Conservation (phyloP, 1,284 basidiomycete genomes). For the Pseudomicrostroma phylloplanum region DNA sequence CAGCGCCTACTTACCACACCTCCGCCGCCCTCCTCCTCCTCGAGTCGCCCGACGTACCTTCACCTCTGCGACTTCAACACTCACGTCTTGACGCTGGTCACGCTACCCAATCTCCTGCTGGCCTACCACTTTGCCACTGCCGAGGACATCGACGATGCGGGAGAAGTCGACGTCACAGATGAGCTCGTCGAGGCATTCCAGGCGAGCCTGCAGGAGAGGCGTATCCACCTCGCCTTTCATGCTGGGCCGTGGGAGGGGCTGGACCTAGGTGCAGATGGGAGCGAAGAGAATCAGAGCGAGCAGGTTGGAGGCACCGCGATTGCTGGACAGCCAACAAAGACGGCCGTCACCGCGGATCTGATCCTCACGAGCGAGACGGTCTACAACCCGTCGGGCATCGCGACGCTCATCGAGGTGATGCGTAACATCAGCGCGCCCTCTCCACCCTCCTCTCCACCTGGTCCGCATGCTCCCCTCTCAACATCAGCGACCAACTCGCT, state of each 20-base stretch:
- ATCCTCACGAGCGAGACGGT: conserved; percentile 88
- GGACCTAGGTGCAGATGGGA: conserved; percentile 12
- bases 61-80: conserved; percentile 89
- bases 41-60: conserved; percentile 56
- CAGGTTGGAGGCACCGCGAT: not conserved
- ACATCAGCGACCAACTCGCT: conserved; percentile 56
- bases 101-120: conserved; percentile 79
- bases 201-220: conserved; percentile 56
- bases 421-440: conserved; percentile 11
- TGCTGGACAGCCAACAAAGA: conserved; percentile 7
- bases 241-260: conserved; percentile 67
- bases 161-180: conserved; percentile 39
- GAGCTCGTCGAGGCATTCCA: conserved; percentile 64
- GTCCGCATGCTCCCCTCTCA: too few relatives aligned
- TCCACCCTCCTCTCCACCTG: too few relatives aligned
- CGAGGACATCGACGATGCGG: conserved; percentile 41
- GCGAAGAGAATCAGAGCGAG: conserved; percentile 18
- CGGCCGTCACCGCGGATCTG: conserved; percentile 59
- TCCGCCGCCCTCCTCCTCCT: conserved; percentile 6
- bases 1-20: conserved; percentile 57
- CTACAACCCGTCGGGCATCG: conserved; percentile 67
- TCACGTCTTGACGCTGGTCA: conserved; percentile 71
- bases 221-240: conserved; percentile 68
- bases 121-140: conserved; percentile 55
- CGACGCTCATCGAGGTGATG: conserved; percentile 60